Evolutionary conservation across 2,329 filamentous ascomycete genomes (phyloP).

Genomic region (Orbilia oligospora): DNA sequence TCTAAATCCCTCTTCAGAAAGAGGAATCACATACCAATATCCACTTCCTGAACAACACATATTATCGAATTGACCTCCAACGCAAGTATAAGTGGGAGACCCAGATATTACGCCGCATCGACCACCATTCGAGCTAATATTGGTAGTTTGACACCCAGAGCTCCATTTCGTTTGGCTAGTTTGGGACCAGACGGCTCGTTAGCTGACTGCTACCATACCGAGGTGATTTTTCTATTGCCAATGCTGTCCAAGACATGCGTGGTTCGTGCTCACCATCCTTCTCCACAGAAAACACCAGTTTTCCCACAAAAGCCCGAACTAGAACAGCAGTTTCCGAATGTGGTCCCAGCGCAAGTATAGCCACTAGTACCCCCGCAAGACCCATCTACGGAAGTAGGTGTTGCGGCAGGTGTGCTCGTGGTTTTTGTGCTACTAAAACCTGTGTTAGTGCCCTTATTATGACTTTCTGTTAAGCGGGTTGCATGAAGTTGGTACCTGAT

Average conservation of each 20-base stretch:
- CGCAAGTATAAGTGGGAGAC: slow-evolving; percentile 10
- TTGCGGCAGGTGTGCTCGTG: slow-evolving; percentile 21
- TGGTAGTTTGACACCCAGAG: slow-evolving; percentile 35
- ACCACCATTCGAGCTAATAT: slow-evolving; percentile 32
- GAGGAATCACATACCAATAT: slow-evolving; percentile 21
- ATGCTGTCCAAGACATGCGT: neutral
- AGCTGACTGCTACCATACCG: neutral
- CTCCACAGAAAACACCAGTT: slow-evolving; percentile 39
- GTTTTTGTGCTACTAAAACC: slow-evolving; percentile 17
- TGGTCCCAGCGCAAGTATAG: slow-evolving; percentile 34
- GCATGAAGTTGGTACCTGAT: neutral
- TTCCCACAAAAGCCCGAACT: slow-evolving; percentile 35
- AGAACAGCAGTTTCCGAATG: slow-evolving; percentile 40
- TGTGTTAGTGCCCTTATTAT: neutral
- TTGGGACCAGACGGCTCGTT: neutral
- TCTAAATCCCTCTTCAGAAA: neutral
- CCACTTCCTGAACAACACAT: slow-evolving; percentile 40
- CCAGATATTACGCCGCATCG: slow-evolving; percentile 40
- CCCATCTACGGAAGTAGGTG: slow-evolving; percentile 28
- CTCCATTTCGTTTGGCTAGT: slow-evolving; percentile 48
- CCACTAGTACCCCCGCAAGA: slow-evolving; percentile 36
- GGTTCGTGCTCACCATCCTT: slow-evolving; percentile 30
- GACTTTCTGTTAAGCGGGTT: neutral
- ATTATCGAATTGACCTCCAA: slow-evolving; percentile 35
- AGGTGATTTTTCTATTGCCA: neutral